phyloP scores from a whole-genome alignment of 2,329 filamentous ascomycete species.

The Ascochyta lentis region DNA sequence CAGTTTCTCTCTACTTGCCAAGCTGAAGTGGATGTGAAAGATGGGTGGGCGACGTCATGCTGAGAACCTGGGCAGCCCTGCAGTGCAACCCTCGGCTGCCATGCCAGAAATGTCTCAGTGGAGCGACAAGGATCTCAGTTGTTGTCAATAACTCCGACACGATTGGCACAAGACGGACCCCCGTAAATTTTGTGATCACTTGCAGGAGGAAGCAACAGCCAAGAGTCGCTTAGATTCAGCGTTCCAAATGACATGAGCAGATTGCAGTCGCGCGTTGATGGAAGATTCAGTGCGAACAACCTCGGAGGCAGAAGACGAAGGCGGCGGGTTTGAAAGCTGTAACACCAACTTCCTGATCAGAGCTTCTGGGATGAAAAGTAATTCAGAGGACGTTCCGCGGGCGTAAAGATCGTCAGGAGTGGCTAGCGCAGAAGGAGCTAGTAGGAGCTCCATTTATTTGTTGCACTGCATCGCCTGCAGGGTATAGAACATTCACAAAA shows the following conservation, averaged over 20 bases:
- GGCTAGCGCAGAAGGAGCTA: slow-evolving; percentile 2
- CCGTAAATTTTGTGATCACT: slow-evolving; percentile 4
- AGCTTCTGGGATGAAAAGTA: slow-evolving; percentile 15
- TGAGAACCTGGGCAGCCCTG: slow-evolving; percentile 15
- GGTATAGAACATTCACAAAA: slow-evolving; percentile 12
- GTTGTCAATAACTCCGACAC: slow-evolving; percentile 6
- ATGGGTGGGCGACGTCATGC: slow-evolving; percentile 10
- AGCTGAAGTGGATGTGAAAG: slow-evolving; percentile 22
- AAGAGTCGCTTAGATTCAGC: slow-evolving; percentile 5
- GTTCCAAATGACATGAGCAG: neutral
- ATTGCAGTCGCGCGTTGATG: slow-evolving; percentile 4
- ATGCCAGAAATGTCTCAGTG: slow-evolving; percentile 5
- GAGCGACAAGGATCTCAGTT: slow-evolving; percentile 10
- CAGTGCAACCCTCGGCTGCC: slow-evolving; percentile 10
- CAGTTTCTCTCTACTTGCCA: slow-evolving; percentile 1
- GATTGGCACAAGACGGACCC: slow-evolving; percentile 6
- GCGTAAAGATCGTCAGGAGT: slow-evolving; percentile 16
- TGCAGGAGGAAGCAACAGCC: slow-evolving; percentile 8
- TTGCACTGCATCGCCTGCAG: slow-evolving; percentile 16
- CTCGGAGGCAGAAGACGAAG: neutral
- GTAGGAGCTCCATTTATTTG: slow-evolving; percentile 3
- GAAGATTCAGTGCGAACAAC: neutral
- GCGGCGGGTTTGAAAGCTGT: neutral
- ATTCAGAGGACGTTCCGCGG: slow-evolving; percentile 7
- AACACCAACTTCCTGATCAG: slow-evolving; percentile 10